These are phyloP conservation scores for Capsicum rhomboideum DNA, from an alignment of 257 asterid genomes.

Conservation along the genomic window DNA sequence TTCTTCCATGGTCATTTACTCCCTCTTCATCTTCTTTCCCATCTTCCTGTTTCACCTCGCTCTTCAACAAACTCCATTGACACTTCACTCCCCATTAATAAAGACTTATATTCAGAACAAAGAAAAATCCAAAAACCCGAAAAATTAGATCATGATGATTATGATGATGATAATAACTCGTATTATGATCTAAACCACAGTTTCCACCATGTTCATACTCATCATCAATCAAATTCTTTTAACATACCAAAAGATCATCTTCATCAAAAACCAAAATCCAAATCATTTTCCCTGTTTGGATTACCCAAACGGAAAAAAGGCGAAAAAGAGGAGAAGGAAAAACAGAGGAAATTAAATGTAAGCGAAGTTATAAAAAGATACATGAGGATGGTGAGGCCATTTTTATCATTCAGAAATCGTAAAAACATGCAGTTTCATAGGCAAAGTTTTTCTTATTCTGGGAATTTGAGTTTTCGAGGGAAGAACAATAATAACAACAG, in stretches of 20 bases:
- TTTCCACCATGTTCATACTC: not conserved
- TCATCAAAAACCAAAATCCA: constrained; percentile 33
- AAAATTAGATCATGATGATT: not conserved
- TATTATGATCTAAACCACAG: not conserved
- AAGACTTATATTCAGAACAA: not conserved
- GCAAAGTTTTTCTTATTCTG: constrained; percentile 51
- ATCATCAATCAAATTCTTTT: not conserved
- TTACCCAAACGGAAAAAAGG: constrained; percentile 40
- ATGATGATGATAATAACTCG: not conserved
- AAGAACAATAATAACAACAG: constrained; percentile 18
- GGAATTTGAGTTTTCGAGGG: constrained; percentile 41
- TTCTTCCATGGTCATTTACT: constrained; percentile 91
- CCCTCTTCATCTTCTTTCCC: constrained; percentile 80
- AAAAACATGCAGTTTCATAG: constrained; percentile 15
- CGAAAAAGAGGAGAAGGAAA: constrained; percentile 21
- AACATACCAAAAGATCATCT: constrained; percentile 4
- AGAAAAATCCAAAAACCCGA: constrained; percentile 1
- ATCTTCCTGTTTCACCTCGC: constrained; percentile 61
- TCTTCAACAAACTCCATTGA: constrained; percentile 59
- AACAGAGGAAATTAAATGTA: constrained; percentile 43
- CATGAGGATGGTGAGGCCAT: constrained; percentile 51
- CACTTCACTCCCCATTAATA: constrained; percentile 51
- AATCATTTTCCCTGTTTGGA: constrained; percentile 50
- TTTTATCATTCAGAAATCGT: constrained; percentile 28
- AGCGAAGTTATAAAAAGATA: constrained; percentile 47